A percentile compares a stretch with the other conserved stretches of the same genome.
These are phyloP conservation scores for Yamadazyma olivae DNA, from an alignment of 805 yeast species.

Conservation along the genomic window DNA sequence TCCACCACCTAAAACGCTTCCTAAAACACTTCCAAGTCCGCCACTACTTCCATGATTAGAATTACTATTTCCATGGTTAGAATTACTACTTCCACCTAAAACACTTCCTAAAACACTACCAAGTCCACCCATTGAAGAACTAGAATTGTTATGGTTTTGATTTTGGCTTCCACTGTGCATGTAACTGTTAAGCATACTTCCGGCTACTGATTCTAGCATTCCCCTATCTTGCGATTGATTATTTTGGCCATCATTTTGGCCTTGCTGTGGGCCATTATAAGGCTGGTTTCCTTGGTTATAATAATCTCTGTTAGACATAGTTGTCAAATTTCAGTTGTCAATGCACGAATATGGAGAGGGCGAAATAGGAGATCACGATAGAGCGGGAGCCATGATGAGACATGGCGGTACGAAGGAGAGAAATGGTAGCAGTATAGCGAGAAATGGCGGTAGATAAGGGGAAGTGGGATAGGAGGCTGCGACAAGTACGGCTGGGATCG, in stretches of 20 bases:
- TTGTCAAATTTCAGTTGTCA: neutral
- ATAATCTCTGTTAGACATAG: conserved; percentile 20
- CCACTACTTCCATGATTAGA: conserved; percentile 1
- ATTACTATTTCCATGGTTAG: conserved; percentile 10
- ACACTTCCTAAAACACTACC: conserved; percentile 59
- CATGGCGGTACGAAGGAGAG: neutral
- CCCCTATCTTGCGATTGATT: conserved; percentile 34
- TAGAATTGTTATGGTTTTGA: conserved; percentile 32
- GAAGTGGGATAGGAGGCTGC: neutral
- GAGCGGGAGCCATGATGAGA: neutral
- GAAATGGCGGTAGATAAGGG: neutral
- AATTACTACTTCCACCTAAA: conserved; percentile 26
- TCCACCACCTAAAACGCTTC: conserved; percentile 20
- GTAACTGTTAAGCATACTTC: conserved; percentile 54
- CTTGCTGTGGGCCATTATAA: conserved; percentile 5
- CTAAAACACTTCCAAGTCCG: conserved; percentile 8
- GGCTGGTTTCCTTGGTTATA: conserved; percentile 36
- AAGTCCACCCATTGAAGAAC: conserved; percentile 42
- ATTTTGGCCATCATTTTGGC: conserved; percentile 16
- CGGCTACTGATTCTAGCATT: conserved; percentile 41
- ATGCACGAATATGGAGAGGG: neutral
- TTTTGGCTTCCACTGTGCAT: conserved; percentile 44
- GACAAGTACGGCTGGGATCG: no score
- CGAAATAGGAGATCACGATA: neutral
- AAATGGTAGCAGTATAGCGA: neutral